These are phyloP conservation scores for Boletus bicolor DNA, from an alignment of 768 basidiomycete genomes.

Conservation along the genomic window DNA sequence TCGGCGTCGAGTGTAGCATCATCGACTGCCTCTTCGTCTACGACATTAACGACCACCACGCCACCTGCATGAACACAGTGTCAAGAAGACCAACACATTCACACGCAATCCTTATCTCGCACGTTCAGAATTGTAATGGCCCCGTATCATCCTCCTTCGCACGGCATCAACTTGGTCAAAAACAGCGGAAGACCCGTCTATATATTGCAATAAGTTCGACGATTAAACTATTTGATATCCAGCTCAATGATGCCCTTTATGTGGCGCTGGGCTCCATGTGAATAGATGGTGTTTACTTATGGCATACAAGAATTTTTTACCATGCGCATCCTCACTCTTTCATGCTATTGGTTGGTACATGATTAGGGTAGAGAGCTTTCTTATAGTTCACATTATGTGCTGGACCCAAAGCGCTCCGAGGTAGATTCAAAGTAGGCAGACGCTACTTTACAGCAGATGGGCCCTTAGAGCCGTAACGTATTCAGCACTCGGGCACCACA, in stretches of 20 bases:
- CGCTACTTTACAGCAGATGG: background rate
- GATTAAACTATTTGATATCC: constrained; percentile 26
- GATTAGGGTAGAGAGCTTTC: constrained; percentile 14
- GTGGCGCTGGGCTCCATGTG: constrained; percentile 11
- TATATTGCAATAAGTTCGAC: constrained; percentile 21
- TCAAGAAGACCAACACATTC: background rate
- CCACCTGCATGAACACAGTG: constrained; percentile 18
- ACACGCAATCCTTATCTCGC: constrained; percentile 8
- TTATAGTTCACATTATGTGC: constrained; percentile 27
- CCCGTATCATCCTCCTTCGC: constrained; percentile 7
- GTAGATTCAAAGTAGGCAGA: constrained; percentile 5
- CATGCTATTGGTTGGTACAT: constrained; percentile 10
- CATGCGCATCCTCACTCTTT: constrained; percentile 1
- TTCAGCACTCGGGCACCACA: background rate
- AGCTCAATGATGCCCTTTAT: constrained; percentile 5
- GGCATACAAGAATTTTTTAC: constrained; percentile 2
- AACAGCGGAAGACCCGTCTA: constrained; percentile 19
- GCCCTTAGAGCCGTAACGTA: background rate
- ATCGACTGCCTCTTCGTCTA: constrained; percentile 16
- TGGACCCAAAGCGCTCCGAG: constrained; percentile 4
- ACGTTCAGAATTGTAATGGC: constrained; percentile 8
- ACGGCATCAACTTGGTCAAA: constrained; percentile 10
- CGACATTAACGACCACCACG: constrained; percentile 20
- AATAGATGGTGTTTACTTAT: constrained; percentile 20
- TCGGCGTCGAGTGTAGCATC: constrained; percentile 17